A percentile compares a stretch with the other conserved stretches of the same genome.
Conservation (phyloP, 2,329 filamentous ascomycete genomes). For the Emmonsiellopsis sp. region DNA sequence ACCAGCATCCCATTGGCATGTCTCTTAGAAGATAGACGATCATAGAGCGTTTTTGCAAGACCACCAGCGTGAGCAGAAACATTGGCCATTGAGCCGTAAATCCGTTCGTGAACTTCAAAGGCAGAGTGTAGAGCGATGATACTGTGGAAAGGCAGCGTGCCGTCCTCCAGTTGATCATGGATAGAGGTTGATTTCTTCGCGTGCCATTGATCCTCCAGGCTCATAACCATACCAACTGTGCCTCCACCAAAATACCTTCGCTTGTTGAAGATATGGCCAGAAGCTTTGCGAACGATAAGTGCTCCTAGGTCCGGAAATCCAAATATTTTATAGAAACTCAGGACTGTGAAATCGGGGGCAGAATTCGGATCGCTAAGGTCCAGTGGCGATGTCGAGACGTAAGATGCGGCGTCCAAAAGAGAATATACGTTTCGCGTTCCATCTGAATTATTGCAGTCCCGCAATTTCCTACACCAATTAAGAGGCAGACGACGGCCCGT, state of each 20-base stretch:
- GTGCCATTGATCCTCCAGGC: constrained; percentile 73
- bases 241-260: constrained; percentile 87
- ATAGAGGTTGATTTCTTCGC: constrained; percentile 61
- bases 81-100: constrained; percentile 63
- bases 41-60: constrained; percentile 52
- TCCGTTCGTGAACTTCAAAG: constrained; percentile 55
- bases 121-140: constrained; percentile 76
- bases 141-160: constrained; percentile 80
- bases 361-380: constrained; percentile 53
- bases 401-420: constrained; percentile 74
- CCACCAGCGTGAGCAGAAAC: constrained; percentile 64
- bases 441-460: constrained; percentile 22
- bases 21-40: constrained; percentile 49
- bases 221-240: constrained; percentile 83
- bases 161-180: constrained; percentile 82
- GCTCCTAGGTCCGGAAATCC: constrained; percentile 88
- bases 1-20: constrained; percentile 62
- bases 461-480: constrained; percentile 52
- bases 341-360: constrained; percentile 73
- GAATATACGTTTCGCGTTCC: constrained; percentile 46
- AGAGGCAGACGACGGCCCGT: constrained; percentile 68
- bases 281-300: constrained; percentile 67
- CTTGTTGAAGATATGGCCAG: constrained; percentile 53
- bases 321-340: constrained; percentile 98
- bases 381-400: constrained; percentile 67